These are phyloP conservation scores for Cercospora sp. DNA, from an alignment of 2,329 filamentous ascomycete genomes.

Conservation along the genomic window DNA sequence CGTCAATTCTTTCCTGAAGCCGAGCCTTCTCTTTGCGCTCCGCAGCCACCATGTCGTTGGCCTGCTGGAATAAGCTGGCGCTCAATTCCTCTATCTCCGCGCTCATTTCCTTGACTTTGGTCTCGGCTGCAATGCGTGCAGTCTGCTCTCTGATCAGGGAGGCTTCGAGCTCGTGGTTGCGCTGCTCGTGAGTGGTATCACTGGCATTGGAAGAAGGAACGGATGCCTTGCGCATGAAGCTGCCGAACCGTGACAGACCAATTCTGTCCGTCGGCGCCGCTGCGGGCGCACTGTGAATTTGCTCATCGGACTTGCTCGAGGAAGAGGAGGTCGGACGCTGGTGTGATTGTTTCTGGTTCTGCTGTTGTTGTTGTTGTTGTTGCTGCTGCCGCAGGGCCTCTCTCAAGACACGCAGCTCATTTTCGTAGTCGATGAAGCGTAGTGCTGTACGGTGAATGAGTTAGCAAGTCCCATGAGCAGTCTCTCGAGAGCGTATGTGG, in stretches of 20 bases:
- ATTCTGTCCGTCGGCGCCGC: slow-evolving; percentile 29
- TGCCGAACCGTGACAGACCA: slow-evolving; percentile 46
- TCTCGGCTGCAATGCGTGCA: slow-evolving; percentile 68
- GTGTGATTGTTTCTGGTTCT: slow-evolving; percentile 29
- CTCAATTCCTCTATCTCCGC: slow-evolving; percentile 77
- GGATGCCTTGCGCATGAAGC: slow-evolving; percentile 42
- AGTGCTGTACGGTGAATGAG: slow-evolving; percentile 36
- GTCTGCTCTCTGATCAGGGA: slow-evolving; percentile 66
- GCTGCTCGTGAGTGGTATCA: slow-evolving; percentile 32
- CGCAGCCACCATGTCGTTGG: slow-evolving; percentile 82
- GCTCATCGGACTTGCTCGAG: slow-evolving; percentile 23
- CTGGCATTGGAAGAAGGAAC: slow-evolving; percentile 37
- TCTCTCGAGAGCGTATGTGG: neutral
- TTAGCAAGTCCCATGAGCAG: neutral
- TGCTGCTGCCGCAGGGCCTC: slow-evolving; percentile 35
- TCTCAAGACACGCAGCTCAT: slow-evolving; percentile 66
- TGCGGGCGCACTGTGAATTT: slow-evolving; percentile 9
- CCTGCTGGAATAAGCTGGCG: slow-evolving; percentile 74
- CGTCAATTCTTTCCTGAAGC: slow-evolving; percentile 68
- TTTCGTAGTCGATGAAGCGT: slow-evolving; percentile 72
- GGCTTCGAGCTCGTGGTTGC: slow-evolving; percentile 55
- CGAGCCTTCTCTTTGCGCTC: slow-evolving; percentile 70
- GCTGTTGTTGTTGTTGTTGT: slow-evolving; percentile 19
- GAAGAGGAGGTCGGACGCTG: slow-evolving; percentile 24
- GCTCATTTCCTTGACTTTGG: slow-evolving; percentile 64